Conservation (phyloP, 208 protist species). For the Acanthamoeba castellanii region DNA sequence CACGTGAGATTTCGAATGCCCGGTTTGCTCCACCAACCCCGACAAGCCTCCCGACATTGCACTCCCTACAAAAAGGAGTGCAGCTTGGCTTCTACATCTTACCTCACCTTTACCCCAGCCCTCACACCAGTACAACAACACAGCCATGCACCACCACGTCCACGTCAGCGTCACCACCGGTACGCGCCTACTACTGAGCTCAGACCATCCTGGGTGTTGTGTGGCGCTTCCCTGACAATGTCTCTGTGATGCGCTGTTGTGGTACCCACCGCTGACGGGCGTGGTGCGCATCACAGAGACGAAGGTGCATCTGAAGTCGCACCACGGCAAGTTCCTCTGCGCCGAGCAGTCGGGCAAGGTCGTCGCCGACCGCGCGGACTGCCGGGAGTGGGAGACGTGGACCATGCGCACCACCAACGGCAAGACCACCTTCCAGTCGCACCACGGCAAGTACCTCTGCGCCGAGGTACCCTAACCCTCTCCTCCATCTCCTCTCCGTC, state of each 20-base stretch:
- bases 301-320: slow-evolving; percentile 12
- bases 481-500: not conserved
- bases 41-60: too few relatives aligned
- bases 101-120: too few relatives aligned
- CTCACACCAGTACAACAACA: not conserved
- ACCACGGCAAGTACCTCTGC: slow-evolving; percentile 36
- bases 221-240: too few relatives aligned
- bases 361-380: not conserved
- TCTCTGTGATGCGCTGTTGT: too few relatives aligned
- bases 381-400: slow-evolving; percentile 2
- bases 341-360: slow-evolving; percentile 28
- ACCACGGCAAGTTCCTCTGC: slow-evolving; percentile 34
- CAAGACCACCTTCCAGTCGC: slow-evolving; percentile 5
- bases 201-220: too few relatives aligned
- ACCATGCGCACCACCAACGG: not conserved
- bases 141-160: not conserved
- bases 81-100: too few relatives aligned
- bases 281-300: not conserved
- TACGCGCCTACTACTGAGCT: not conserved
- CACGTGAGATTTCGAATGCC: too few relatives aligned
- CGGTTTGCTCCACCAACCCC: too few relatives aligned
- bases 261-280: too few relatives aligned
- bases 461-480: not conserved
- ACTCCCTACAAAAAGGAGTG: too few relatives aligned
- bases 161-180: not conserved